Evolutionary conservation across 257 asterid genomes (phyloP).

Genomic region (Linaria vulgaris): DNA sequence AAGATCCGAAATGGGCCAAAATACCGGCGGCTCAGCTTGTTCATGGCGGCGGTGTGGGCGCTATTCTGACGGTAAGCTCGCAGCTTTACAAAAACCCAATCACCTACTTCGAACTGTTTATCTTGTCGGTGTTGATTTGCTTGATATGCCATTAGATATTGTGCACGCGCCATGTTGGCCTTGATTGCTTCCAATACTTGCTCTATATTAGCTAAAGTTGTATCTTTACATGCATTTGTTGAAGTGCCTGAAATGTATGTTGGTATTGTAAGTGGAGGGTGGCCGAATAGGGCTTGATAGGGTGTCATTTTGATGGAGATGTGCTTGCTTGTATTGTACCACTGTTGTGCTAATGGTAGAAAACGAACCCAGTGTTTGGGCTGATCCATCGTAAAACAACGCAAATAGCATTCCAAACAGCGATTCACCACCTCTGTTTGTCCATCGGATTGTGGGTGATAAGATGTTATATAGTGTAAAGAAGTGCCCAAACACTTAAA

Average conservation of each 20-base stretch:
- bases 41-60: not conserved
- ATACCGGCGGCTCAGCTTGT: not conserved
- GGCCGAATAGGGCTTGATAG: not conserved
- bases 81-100: not conserved
- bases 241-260: not conserved
- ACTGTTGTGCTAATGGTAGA: not conserved
- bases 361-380: not conserved
- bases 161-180: not conserved
- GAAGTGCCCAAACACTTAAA: too few species aligned
- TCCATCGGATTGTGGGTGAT: conserved; percentile 9
- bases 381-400: not conserved
- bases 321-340: not conserved
- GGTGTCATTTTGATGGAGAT: too few species aligned
- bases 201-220: not conserved
- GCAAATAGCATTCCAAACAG: not conserved
- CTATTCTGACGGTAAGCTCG: not conserved
- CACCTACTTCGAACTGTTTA: not conserved
- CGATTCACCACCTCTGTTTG: not conserved
- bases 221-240: accelerated
- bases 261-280: not conserved
- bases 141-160: not conserved
- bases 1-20: not conserved
- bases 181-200: not conserved
- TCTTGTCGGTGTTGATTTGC: not conserved
- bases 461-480: not conserved